These are phyloP conservation scores for Zalerion maritima DNA, from an alignment of 495 filamentous ascomycete species.

Conservation along the genomic window DNA sequence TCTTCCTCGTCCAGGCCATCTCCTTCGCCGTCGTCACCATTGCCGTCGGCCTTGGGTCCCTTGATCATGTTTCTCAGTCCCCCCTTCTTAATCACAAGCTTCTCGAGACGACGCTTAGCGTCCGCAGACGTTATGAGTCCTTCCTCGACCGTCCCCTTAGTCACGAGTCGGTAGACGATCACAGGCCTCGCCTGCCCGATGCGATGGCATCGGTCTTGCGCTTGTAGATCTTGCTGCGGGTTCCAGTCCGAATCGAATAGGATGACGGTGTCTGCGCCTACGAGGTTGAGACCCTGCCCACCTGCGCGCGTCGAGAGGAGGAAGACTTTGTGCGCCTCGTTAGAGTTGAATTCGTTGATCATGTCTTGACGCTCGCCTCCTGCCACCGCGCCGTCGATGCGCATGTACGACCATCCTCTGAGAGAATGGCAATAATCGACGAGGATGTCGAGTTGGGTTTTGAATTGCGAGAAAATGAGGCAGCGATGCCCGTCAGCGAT, in stretches of 20 bases:
- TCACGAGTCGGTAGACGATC: conserved; percentile 88
- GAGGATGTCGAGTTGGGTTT: conserved; percentile 80
- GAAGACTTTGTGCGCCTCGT: conserved; percentile 60
- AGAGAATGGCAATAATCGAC: conserved; percentile 67
- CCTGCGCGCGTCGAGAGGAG: conserved; percentile 81
- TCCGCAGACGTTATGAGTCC: conserved; percentile 77
- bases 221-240: conserved; percentile 91
- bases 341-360: conserved; percentile 73
- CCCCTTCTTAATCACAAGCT: conserved; percentile 90
- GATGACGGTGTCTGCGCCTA: conserved; percentile 92
- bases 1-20: conserved; percentile 39
- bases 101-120: conserved; percentile 84
- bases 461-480: conserved; percentile 94
- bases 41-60: conserved; percentile 39
- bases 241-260: conserved; percentile 97
- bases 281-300: conserved; percentile 92
- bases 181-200: conserved; percentile 90
- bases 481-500: conserved; percentile 72
- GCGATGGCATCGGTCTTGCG: conserved; percentile 85
- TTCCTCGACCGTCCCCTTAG: conserved; percentile 85
- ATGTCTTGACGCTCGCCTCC: conserved; percentile 67
- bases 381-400: conserved; percentile 81
- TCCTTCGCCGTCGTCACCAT: conserved; percentile 8
- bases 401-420: conserved; percentile 63
- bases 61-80: conserved; percentile 47